These are phyloP conservation scores for Sporopachydermia lactativora DNA, from an alignment of 805 yeast genomes.

Conservation along the genomic window DNA sequence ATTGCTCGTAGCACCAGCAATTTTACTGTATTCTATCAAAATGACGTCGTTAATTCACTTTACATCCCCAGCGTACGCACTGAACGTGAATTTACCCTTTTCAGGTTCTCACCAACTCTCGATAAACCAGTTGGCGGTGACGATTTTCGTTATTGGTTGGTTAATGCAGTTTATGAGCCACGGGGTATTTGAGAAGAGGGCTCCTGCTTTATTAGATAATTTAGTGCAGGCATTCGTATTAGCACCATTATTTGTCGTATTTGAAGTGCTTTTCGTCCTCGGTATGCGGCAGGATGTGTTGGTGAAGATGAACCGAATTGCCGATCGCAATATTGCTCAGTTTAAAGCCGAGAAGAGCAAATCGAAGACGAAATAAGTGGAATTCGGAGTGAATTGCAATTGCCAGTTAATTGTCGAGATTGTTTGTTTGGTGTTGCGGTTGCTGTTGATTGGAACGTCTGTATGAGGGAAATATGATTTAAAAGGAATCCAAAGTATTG, in stretches of 20 bases:
- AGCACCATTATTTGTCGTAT: constrained; percentile 83
- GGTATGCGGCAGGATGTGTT: constrained; percentile 46
- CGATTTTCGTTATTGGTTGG: constrained; percentile 51
- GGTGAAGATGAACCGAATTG: constrained; percentile 30
- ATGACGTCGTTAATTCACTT: constrained; percentile 15
- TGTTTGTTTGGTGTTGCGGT: too few species aligned
- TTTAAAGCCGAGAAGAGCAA: constrained; percentile 13
- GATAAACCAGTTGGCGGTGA: constrained; percentile 19
- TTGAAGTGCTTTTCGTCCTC: constrained; percentile 56
- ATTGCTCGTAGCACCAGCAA: constrained; percentile 25
- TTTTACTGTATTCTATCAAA: constrained; percentile 18
- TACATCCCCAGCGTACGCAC: constrained; percentile 2
- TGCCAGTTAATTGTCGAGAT: too few species aligned
- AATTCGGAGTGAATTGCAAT: too few species aligned
- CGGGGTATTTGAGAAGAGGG: constrained; percentile 61
- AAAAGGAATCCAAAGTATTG: too few species aligned
- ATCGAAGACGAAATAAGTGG: constrained; percentile 3
- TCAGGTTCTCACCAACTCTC: constrained; percentile 14
- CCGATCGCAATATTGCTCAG: constrained; percentile 18
- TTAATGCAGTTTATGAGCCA: constrained; percentile 80
- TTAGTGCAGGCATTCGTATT: constrained; percentile 72
- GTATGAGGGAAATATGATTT: too few species aligned
- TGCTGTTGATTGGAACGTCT: too few species aligned
- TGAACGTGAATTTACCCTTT: constrained; percentile 9
- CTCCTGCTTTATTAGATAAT: constrained; percentile 82